Percentiles rank a stretch among this genome's conserved stretches.
Conservation (phyloP, 164 flowering plant species). For the Tetracentron sinense region DNA sequence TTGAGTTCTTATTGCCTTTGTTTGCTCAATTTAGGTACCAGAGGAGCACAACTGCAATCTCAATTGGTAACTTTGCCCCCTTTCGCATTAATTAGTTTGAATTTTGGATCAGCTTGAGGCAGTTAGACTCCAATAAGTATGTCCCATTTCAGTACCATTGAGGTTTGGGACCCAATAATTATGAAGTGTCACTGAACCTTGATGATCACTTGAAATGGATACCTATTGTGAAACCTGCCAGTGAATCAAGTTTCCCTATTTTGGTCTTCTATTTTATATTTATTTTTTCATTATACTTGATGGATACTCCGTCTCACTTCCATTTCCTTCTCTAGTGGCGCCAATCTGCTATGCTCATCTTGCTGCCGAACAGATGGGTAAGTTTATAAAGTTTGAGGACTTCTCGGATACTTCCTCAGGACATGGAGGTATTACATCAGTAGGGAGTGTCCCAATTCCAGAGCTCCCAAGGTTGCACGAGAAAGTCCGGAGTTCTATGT, state of each 20-base stretch:
- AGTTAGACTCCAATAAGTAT: not conserved
- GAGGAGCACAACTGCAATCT: slow-evolving; percentile 74
- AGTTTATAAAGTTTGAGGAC: slow-evolving; percentile 65
- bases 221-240: too few relatives aligned
- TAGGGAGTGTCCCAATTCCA: slow-evolving; percentile 39
- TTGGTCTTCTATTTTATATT: too few relatives aligned
- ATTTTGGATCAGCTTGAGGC: not conserved
- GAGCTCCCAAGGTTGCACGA: slow-evolving; percentile 65
- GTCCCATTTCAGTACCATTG: too few relatives aligned
- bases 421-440: slow-evolving; percentile 24
- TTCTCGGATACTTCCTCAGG: slow-evolving; percentile 46
- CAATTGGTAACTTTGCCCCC: slow-evolving; percentile 48
- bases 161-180: too few relatives aligned
- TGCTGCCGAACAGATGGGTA: slow-evolving; percentile 69
- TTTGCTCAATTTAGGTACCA: slow-evolving; percentile 64
- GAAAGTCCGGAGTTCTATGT: slow-evolving; percentile 63
- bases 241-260: too few relatives aligned
- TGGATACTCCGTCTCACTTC: not conserved
- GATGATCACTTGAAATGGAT: too few relatives aligned
- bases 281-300: not conserved
- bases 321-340: slow-evolving; percentile 53
- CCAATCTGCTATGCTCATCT: slow-evolving; percentile 82
- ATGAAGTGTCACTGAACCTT: too few relatives aligned
- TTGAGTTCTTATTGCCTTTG: slow-evolving; percentile 1
- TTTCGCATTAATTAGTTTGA: not conserved